A percentile compares a stretch with the other conserved stretches of the same genome.
phyloP scores from a whole-genome alignment of 2,329 filamentous ascomycete genomes.

The Penicillium sp. region DNA sequence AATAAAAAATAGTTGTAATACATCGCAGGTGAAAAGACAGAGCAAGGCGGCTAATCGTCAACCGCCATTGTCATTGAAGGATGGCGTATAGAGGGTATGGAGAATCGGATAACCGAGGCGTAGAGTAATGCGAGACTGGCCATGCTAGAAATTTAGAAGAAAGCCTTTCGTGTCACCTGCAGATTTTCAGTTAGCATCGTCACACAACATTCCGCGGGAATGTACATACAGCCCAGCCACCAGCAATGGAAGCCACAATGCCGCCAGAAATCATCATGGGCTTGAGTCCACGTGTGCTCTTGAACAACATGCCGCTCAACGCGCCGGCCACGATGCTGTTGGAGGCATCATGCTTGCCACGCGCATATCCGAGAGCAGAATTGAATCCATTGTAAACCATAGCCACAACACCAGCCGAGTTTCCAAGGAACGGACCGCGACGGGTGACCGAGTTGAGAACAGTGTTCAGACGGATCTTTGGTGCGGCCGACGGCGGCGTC shows the following conservation, averaged over 20 bases:
- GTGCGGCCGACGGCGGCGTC: constrained; percentile 65
- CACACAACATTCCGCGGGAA: constrained; percentile 12
- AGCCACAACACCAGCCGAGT: constrained; percentile 91
- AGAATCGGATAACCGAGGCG: constrained; percentile 22
- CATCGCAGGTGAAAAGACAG: constrained; percentile 32
- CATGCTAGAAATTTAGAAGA: constrained; percentile 42
- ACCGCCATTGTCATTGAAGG: constrained; percentile 28
- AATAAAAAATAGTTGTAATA: constrained; percentile 40
- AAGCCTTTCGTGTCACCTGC: constrained; percentile 51
- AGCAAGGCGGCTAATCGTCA: constrained; percentile 24
- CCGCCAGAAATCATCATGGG: constrained; percentile 94
- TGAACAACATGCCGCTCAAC: constrained; percentile 90
- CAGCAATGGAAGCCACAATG: constrained; percentile 81
- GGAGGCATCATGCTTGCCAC: constrained; percentile 82
- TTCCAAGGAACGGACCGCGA: constrained; percentile 89
- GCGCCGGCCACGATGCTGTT: constrained; percentile 85
- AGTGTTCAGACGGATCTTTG: constrained; percentile 88
- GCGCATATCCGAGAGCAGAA: constrained; percentile 71
- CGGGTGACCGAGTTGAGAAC: constrained; percentile 92
- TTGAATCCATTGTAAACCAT: constrained; percentile 95
- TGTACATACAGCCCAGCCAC: constrained; percentile 78
- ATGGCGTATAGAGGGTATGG: constrained; percentile 28
- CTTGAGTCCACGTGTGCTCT: constrained; percentile 83
- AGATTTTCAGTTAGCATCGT: constrained; percentile 11
- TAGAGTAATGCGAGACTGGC: constrained; percentile 18